These are phyloP conservation scores for Eimeria maxima DNA, from an alignment of 169 alveolate genomes.

Conservation along the genomic window DNA sequence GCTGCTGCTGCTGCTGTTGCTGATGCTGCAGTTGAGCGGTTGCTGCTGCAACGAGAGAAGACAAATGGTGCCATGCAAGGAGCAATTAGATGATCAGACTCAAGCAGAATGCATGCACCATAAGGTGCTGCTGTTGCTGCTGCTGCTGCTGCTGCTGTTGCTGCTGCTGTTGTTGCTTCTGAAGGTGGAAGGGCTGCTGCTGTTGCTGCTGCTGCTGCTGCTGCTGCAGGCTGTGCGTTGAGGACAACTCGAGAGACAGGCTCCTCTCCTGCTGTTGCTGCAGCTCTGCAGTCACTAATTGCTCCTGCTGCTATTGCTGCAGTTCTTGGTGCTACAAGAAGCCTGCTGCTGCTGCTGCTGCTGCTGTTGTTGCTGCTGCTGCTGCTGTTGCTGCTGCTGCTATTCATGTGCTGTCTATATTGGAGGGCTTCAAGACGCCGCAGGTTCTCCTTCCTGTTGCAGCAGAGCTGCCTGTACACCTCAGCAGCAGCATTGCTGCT, in stretches of 20 bases:
- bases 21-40: conserved; percentile 36
- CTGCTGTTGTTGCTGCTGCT: not conserved
- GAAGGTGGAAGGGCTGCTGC: conserved; percentile 40
- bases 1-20: not conserved
- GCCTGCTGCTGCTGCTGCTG: not conserved
- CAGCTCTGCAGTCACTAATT: not conserved
- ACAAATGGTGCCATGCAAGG: conserved; percentile 57
- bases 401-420: not conserved
- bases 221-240: conserved; percentile 6
- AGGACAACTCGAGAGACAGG: conserved; percentile 13
- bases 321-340: not conserved
- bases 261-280: conserved; percentile 62
- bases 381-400: conserved; percentile 59
- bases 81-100: conserved; percentile 49
- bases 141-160: conserved; percentile 39
- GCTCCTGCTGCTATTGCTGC: not conserved
- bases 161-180: too few species aligned
- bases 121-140: not conserved
- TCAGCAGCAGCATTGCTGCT: conserved; percentile 26
- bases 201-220: conserved; percentile 43
- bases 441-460: conserved; percentile 15
- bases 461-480: conserved; percentile 72
- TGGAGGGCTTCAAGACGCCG: conserved; percentile 24
- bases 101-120: conserved; percentile 48
- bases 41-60: conserved; percentile 12